Evolutionary conservation across 176 grass and related monocot species (phyloP), one percentile per base, ranked within the genome.

Genomic region (Zizania latifolia): DNA sequence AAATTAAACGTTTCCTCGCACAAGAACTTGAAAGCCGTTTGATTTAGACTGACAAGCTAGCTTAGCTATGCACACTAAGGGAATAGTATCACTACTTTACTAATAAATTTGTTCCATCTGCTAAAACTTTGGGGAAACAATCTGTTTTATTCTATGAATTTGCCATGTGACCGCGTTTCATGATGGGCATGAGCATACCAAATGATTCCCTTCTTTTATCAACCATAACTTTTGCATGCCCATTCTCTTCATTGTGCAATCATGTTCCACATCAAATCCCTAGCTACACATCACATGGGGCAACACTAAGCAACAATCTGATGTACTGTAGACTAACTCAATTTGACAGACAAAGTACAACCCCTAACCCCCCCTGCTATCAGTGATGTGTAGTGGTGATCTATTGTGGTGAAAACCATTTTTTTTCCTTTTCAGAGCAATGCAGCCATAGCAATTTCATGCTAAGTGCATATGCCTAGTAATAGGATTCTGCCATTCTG

Each of bases 221-320:
- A 61, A 30, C 43, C 30, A 54, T 66, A 72, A 60, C 33, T 72
- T 87, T 87, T 72, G 10, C 16, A 68, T 55, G 75, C 43, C 41
- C 75, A 68, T 80, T 54, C 55, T 75, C 54, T 69, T 83, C 69
- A 88, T 88, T 83, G 81, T 38, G 43, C 81, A 84, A 83, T 88
- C 81, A 88, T 88, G 69, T 56, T 74, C 36, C 29, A 75, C 70
- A 46, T 62, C 38, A 68, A 78, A 36, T 53, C 65, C 29, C 23
- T 56, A 67, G 59, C 19, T 24, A 53, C 36, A 43, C 60, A 78
- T 68, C 80, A 83, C 74, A 78, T 87, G 85, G 74, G 10, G 41
- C 54, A 75, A 38, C 86, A 46, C 62, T 84, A 79, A 79, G 28
- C 62, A 88, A 84, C 69, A 70, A 84, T 64, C 43, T 70, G 62